Conservation (phyloP, 768 basidiomycete genomes). For the Tricholoma bakamatsutake region DNA sequence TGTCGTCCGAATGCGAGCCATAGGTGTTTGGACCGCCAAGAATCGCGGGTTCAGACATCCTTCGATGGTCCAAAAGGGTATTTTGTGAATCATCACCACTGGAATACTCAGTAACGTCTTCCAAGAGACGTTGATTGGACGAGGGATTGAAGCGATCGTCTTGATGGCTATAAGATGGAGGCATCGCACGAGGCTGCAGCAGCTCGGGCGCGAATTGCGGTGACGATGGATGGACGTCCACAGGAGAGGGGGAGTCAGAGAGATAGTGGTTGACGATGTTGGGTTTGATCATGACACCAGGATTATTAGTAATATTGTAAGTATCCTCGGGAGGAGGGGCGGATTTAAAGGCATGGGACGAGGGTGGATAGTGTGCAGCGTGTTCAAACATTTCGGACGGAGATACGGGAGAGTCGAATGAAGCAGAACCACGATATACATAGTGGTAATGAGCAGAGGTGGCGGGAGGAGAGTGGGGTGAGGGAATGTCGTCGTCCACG, state of each 20-base stretch:
- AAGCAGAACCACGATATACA: constrained; percentile 21
- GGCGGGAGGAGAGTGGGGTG: constrained; percentile 27
- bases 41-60: constrained; percentile 64
- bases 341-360: constrained; percentile 15
- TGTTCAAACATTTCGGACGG: constrained; percentile 27
- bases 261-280: constrained; percentile 22
- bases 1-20: constrained; percentile 25
- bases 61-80: constrained; percentile 48
- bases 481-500: constrained; percentile 31
- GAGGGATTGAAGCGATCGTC: constrained; percentile 32
- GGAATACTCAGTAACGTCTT: constrained; percentile 26
- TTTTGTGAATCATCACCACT: constrained; percentile 27
- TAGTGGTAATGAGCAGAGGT: constrained; percentile 26
- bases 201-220: constrained; percentile 32
- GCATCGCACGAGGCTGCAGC: constrained; percentile 37
- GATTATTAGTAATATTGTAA: constrained; percentile 23
- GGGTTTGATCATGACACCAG: constrained; percentile 21
- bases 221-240: constrained; percentile 31
- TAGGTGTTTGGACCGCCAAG: constrained; percentile 36
- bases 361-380: constrained; percentile 14
- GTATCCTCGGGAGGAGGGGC: constrained; percentile 9
- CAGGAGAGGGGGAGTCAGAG: constrained; percentile 40
- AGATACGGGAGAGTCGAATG: constrained; percentile 27
- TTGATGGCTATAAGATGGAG: constrained; percentile 34
- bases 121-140: constrained; percentile 35